Conservation (phyloP, 139 green algal species). For the Zygnema circumcarinatum region DNA sequence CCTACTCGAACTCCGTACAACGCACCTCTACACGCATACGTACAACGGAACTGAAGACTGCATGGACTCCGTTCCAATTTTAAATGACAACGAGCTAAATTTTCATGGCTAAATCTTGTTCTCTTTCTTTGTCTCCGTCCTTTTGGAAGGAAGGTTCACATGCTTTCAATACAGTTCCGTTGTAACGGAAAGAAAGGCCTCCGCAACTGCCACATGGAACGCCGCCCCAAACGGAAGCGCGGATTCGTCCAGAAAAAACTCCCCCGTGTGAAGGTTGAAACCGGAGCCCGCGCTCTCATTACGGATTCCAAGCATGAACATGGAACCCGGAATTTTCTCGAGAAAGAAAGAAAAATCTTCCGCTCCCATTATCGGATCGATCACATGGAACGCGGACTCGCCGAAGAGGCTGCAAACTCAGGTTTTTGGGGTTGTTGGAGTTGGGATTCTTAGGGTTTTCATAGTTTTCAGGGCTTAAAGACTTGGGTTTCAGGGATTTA, state of each 20-base stretch:
- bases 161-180: no score
- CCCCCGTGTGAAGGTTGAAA: neutral
- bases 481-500: no score
- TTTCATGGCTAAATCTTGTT: no score
- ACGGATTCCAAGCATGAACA: conserved; percentile 10
- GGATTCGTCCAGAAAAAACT: conserved; percentile 23
- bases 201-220: conserved; percentile 1
- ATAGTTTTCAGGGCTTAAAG: no score
- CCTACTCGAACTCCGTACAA: no score
- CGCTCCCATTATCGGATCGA: conserved; percentile 12
- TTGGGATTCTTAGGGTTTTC: no score
- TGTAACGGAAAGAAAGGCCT: neutral
- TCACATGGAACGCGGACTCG: neutral
- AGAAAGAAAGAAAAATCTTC: conserved; percentile 36
- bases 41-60: no score
- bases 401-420: conserved; percentile 21
- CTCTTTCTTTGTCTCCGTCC: neutral
- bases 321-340: conserved; percentile 22
- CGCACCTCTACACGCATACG: no score
- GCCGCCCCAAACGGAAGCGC: conserved; percentile 13
- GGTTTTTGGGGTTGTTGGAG: no score
- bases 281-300: neutral
- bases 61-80: no score
- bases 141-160: neutral
- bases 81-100: no score